Conservation (phyloP, 805 yeast genomes). For the Saccharomycopsis sp. region DNA sequence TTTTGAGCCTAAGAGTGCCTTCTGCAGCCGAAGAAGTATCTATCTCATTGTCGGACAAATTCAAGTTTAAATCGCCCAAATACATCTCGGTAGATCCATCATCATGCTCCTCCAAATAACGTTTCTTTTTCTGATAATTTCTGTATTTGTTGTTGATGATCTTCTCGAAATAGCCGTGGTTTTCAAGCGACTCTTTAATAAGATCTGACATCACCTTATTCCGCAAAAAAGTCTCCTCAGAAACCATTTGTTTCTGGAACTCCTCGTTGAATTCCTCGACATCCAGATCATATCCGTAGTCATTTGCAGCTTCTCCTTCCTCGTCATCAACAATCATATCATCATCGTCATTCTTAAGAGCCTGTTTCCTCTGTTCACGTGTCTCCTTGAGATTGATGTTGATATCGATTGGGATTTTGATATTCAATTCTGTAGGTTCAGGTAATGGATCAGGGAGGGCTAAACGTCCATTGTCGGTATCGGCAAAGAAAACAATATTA, state of each 20-base stretch:
- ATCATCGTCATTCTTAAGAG: conserved; percentile 26
- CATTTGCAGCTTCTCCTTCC: conserved; percentile 16
- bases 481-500: conserved; percentile 69
- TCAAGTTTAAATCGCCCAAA: conserved; percentile 15
- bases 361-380: conserved; percentile 28
- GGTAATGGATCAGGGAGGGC: conserved; percentile 86
- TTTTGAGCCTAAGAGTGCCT: conserved; percentile 24
- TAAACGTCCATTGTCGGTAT: conserved; percentile 37
- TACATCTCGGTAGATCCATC: conserved; percentile 7
- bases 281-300: conserved; percentile 1
- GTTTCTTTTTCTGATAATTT: conserved; percentile 7
- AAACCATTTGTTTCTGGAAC: conserved; percentile 29
- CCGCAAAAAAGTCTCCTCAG: conserved; percentile 62
- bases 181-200: conserved; percentile 48
- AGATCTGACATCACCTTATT: conserved; percentile 56
- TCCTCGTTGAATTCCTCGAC: conserved; percentile 22
- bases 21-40: conserved; percentile 28
- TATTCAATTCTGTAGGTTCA: conserved; percentile 69
- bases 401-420: conserved; percentile 54
- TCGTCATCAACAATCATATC: conserved; percentile 22
- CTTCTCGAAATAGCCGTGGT: conserved; percentile 12
- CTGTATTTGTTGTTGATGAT: conserved; percentile 9
- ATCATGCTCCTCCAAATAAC: not conserved
- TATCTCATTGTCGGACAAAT: conserved; percentile 28
- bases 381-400: conserved; percentile 28